Conservation (phyloP, 192 early-diverging fungal genomes). For the Coemansia biformis region DNA sequence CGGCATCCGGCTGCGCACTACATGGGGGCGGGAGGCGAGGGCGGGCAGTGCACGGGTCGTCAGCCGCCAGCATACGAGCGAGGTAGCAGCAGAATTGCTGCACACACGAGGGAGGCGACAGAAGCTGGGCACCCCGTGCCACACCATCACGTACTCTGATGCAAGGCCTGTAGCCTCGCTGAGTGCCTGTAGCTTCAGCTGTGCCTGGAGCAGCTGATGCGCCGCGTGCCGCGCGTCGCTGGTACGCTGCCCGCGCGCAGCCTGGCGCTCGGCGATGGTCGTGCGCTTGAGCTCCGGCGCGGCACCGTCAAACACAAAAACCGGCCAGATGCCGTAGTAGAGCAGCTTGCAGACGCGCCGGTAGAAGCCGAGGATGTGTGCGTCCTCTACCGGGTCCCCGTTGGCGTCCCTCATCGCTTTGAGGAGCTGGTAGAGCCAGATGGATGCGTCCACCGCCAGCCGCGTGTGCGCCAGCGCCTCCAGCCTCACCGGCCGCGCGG, state of each 20-base stretch:
- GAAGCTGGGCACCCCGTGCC: too few species aligned
- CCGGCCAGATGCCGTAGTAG: conserved; percentile 80
- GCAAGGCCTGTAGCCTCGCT: conserved; percentile 1
- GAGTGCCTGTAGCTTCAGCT: conserved; percentile 68
- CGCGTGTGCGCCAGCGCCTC: conserved; percentile 71
- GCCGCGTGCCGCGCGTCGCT: conserved; percentile 67
- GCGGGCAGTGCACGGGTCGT: too few species aligned
- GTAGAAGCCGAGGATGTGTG: conserved; percentile 91
- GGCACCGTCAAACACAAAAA: conserved; percentile 97
- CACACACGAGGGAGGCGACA: too few species aligned
- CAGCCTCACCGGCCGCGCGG: conserved; percentile 67
- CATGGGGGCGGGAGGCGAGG: too few species aligned
- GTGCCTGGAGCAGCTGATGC: conserved; percentile 73
- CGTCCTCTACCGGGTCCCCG: conserved; percentile 74
- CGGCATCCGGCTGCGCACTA: conserved; percentile 1
- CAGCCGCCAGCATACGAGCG: too few species aligned
- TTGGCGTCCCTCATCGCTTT: conserved; percentile 89
- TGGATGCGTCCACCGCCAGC: conserved; percentile 90
- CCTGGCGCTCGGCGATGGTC: conserved; percentile 44
- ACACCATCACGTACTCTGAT: not conserved
- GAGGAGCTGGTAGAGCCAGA: conserved; percentile 97
- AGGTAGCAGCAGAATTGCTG: too few species aligned
- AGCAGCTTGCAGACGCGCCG: conserved; percentile 90
- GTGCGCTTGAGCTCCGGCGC: conserved; percentile 77
- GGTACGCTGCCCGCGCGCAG: conserved; percentile 25